These are phyloP conservation scores for Pseudohyphozyma bogoriensis DNA, from an alignment of 768 basidiomycete species.

Conservation along the genomic window DNA sequence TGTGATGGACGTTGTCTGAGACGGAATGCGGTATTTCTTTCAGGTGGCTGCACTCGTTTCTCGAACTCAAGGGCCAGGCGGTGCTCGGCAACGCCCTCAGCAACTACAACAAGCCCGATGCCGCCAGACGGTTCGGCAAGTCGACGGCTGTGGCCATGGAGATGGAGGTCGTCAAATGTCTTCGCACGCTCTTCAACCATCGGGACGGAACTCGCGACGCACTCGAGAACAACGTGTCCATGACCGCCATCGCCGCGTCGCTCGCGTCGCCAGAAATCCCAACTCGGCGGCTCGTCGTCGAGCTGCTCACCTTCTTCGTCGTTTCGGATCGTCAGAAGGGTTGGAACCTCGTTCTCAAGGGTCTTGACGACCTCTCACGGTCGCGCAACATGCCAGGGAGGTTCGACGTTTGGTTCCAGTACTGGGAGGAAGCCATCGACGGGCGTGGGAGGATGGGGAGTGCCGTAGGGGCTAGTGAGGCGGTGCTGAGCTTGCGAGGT, in stretches of 20 bases:
- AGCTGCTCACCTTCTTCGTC: slow-evolving; percentile 64
- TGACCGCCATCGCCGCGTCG: slow-evolving; percentile 69
- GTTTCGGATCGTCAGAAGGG: slow-evolving; percentile 53
- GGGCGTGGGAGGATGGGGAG: slow-evolving; percentile 93
- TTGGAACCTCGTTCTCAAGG: slow-evolving; percentile 59
- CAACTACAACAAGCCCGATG: slow-evolving; percentile 50
- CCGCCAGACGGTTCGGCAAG: slow-evolving; percentile 2
- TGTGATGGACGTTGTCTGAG: too few species aligned
- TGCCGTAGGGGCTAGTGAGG: slow-evolving; percentile 86
- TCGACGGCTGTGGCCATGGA: slow-evolving; percentile 58
- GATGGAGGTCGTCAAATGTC: slow-evolving; percentile 77
- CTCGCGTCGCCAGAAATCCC: slow-evolving; percentile 70
- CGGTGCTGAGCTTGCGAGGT: slow-evolving; percentile 51
- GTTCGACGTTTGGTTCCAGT: slow-evolving; percentile 85
- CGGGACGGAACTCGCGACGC: slow-evolving; percentile 57
- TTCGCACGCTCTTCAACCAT: slow-evolving; percentile 69
- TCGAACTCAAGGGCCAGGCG: slow-evolving; percentile 66
- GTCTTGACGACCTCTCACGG: slow-evolving; percentile 48
- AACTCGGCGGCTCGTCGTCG: slow-evolving; percentile 65
- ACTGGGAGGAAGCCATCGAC: slow-evolving; percentile 59
- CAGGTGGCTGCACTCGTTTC: slow-evolving; percentile 73
- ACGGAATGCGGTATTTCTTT: slow-evolving; percentile 18
- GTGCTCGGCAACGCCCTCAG: slow-evolving; percentile 69
- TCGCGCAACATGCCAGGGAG: slow-evolving; percentile 41
- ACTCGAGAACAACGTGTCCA: slow-evolving; percentile 58